Evolutionary conservation across 2,329 filamentous ascomycete species (phyloP).

Genomic region (Microsporum audouinii): DNA sequence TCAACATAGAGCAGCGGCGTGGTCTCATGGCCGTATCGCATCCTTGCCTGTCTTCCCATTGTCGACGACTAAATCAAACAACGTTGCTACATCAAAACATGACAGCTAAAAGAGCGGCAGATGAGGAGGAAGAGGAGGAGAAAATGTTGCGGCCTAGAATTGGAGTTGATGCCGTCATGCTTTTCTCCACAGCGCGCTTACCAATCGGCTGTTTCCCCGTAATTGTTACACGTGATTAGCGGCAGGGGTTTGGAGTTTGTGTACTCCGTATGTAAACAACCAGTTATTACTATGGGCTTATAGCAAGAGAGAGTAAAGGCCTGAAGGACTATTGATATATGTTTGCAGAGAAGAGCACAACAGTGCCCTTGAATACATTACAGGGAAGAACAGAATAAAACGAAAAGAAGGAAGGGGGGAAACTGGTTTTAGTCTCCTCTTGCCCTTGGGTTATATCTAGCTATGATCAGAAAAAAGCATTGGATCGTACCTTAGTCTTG

Average conservation of each 20-base stretch:
- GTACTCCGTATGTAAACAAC: too few relatives aligned
- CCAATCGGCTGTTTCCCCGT: neutral
- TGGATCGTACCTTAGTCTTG: slow-evolving; percentile 6
- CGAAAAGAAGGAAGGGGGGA: neutral
- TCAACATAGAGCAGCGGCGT: slow-evolving; percentile 35
- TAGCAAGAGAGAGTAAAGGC: neutral
- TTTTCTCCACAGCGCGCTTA: neutral
- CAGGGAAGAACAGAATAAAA: neutral
- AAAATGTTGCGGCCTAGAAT: neutral
- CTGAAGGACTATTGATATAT: neutral
- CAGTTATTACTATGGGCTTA: too few relatives aligned
- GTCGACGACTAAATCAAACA: neutral
- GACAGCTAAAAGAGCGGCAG: neutral
- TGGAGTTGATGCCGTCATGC: neutral
- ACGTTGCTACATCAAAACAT: neutral
- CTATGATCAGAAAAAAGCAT: slow-evolving; percentile 2
- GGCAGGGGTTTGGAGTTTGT: too few relatives aligned
- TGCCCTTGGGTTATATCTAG: neutral
- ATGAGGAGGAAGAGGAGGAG: neutral
- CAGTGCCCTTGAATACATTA: neutral
- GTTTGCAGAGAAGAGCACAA: neutral
- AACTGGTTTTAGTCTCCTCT: neutral
- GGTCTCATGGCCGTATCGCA: slow-evolving; percentile 26
- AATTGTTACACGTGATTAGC: neutral
- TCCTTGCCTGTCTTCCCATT: slow-evolving; percentile 24